Base-by-base conservation (phyloP, 2,329 filamentous ascomycete species). In the Clarireedia sp. region DNA sequence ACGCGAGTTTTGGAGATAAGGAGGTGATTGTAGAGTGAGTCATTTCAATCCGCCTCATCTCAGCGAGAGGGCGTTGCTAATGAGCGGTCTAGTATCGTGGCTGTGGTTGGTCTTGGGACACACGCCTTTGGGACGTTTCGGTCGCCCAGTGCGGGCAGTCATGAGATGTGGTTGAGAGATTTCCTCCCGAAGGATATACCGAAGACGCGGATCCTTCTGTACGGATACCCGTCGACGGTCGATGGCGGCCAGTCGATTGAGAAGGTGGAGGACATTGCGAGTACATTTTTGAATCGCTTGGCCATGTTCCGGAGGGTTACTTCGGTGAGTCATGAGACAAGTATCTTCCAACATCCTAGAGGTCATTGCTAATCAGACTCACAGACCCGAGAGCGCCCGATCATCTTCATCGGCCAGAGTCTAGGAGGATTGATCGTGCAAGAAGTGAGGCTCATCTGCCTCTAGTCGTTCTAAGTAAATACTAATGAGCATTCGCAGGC, bases 381-480 rank as follows among this genome's bases (percentile, higher is more conserved):
- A 16, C 6, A 55, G 53, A 55, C 53, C 3, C 40, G 7, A 37
- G n/a, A 33, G 16, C 48, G 40, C 5, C 53, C 53, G 5, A 55
- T 55, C 8, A 51, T 55, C 4, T 55, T 55, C 9, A 55, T 55
- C n/a, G 53, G 53, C 5, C 48, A 55, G 14, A 55, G 53, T 33
- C 48, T 55, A 2, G 53, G 53, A 7, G 53, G 53, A 2, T 21
- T 55, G 5, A 45, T 55, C 19, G 33, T 55, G 3, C 47, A 55
- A 26, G 48, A 51, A 3, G 53, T 40, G 23, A 23, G n/a, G 21
- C 21, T 17, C 23, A 24, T 1, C 14, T 33, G 17, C 8, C 10
- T 7, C 2, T 9, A 16, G 4, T 8, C 10, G 3, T 8, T 19
- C 9, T 3, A n/a, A 2, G 10, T 48, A 16, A 21, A 38, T 3